Evolutionary conservation across 176 grass and related monocot species (phyloP).

Genomic region (Pontederia crassipes): DNA sequence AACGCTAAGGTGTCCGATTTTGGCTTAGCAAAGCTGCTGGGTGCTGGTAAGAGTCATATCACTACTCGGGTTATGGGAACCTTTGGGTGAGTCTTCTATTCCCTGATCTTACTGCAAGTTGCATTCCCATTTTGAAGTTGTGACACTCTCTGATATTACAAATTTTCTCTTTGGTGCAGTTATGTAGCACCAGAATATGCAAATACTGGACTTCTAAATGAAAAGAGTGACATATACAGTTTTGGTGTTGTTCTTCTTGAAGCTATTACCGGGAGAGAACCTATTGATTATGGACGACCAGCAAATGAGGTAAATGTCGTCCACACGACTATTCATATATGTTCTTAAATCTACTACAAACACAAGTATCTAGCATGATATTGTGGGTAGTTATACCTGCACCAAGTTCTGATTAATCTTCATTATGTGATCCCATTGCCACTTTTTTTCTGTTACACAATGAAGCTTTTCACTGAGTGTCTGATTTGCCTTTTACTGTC

Average conservation of each 20-base stretch:
- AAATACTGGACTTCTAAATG: slow-evolving; percentile 89
- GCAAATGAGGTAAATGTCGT: slow-evolving; percentile 65
- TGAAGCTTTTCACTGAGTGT: neutral
- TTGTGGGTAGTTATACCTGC: too few relatives aligned
- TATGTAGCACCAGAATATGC: slow-evolving; percentile 97
- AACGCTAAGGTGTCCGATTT: slow-evolving; percentile 96
- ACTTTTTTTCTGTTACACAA: too few relatives aligned
- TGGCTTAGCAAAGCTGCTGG: slow-evolving; percentile 94
- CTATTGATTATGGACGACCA: slow-evolving; percentile 74
- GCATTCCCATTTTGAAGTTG: too few relatives aligned
- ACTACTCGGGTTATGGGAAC: slow-evolving; percentile 98
- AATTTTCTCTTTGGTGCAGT: slow-evolving; percentile 26
- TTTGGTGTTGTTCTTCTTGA: slow-evolving; percentile 95
- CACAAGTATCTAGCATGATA: too few relatives aligned
- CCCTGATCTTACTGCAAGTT: too few relatives aligned
- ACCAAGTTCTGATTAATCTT: too few relatives aligned
- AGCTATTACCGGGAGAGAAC: slow-evolving; percentile 95
- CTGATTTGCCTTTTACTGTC: neutral
- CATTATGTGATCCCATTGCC: too few relatives aligned
- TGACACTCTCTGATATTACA: neutral
- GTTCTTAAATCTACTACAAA: neutral
- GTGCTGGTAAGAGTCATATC: slow-evolving; percentile 95
- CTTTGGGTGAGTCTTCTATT: slow-evolving; percentile 65
- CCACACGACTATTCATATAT: slow-evolving; percentile 6
- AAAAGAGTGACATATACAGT: slow-evolving; percentile 98